Evolutionary conservation across 257 asterid genomes (phyloP), one percentile per base, ranked within the genome.

Genomic region (Capsicum baccatum): DNA sequence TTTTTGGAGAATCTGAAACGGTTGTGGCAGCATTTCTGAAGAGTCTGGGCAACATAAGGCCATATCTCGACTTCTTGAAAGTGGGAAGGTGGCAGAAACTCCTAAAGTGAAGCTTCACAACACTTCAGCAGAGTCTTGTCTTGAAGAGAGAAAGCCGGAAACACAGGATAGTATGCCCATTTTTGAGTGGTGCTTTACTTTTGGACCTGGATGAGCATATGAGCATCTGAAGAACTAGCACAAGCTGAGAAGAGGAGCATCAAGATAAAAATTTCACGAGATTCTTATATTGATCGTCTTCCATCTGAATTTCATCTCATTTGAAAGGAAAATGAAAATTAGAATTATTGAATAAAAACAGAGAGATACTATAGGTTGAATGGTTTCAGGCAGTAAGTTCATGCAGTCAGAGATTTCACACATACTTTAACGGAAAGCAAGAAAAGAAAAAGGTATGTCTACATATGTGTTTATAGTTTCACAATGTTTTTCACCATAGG

Each of bases 351-450:
- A 6, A 26, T 26, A 19, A 71, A 68, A n/a, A 74, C 11, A 50
- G 19, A 74, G 33, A 69, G 62, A 73, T 48, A 74, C 62, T 50
- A 74, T 74, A 74, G 60, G 80, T 5, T 50, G 47, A 74, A 47
- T 21, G 17, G 44, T 12, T 21, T 14, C 13, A 50, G 48, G 80
- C 10, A 11, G 80, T 48, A 73, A 19, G 59, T 16, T 5, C 76
- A 68, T 14, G 76, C 76, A 13, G 60, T 52, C 60, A 6, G 19
- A 73, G 17, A 73, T 73, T 48, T 73, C 44, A 73, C 15, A 73
- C 60, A 74, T 19, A 48, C 11, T 74, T 73, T 12, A 6, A 19
- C 44, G 19, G 1, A 74, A 74, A 12, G 26, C 44, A 74, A 74
- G 80, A 74, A 48, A 74, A 74, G 13, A 26, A 19, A 50, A 44